Evolutionary conservation across 352 stramenopile genomes (phyloP), one percentile per base, ranked within the genome.

Genomic region (Phytophthora melonis): DNA sequence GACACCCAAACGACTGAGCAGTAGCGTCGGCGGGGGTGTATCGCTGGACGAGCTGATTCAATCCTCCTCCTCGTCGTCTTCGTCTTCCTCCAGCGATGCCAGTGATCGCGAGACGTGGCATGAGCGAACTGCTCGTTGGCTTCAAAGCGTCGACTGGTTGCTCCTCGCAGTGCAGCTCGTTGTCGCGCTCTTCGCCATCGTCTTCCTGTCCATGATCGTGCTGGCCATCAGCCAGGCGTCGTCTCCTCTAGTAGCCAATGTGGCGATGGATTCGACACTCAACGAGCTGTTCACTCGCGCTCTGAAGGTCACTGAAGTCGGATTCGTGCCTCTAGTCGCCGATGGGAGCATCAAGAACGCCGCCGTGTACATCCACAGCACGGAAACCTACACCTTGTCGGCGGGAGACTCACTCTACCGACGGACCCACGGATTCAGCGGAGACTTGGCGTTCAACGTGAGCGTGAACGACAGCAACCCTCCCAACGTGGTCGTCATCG

Each of bases 401-500:
- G 49, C 30, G 11, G 45, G 70, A 0, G 60, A 70, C 25, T 70
- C 61, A 14, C 70, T 92, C 0, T 92, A 82, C 57, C 63, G 74
- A 23, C 58, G 67, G 1, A 89, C 75, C 1, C 82, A 58, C 0
- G 82, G 80, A 0, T 91, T 89, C 66, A 66, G 80, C 3, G 84
- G 82, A 6, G 49, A 76, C 1, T 52, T 86, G 8, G 74, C 78
- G 5, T 89, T 91, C 34, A 58, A 90, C 55, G 80, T 91, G 21
- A 66, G 58, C 0, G 72, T 89, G 3, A 56, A 81, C 10, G 25
- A 70, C 1, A 52, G 65, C 0, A 50, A 88, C 34, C 77, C 64
- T 0, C 84, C 82, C 0, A 92, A 90, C 39, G 84, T 90, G 11
- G 23, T 92, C 0, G 65, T 90, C 18, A 61, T 92, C 18, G 75